Conservation (phyloP, 768 basidiomycete species). For the Suillus subluteus region DNA sequence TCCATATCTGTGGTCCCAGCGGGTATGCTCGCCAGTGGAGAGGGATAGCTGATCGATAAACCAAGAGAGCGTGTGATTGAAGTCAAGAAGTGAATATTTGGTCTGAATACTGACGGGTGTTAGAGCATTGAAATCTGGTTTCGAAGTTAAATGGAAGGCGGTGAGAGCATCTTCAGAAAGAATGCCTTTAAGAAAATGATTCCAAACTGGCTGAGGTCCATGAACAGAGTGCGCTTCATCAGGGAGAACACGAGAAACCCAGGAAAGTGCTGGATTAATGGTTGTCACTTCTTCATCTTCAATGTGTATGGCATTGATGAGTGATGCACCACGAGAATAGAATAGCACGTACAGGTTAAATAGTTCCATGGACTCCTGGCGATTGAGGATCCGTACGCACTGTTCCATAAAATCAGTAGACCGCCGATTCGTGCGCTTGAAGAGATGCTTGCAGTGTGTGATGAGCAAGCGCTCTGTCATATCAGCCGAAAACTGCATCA, state of each 20-base stretch:
- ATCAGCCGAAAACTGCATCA: too few relatives aligned
- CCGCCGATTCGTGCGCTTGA: too few relatives aligned
- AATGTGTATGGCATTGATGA: neutral
- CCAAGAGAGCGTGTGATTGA: constrained; percentile 25
- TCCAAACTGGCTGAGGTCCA: too few relatives aligned
- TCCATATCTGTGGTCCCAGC: too few relatives aligned
- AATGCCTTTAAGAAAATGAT: too few relatives aligned
- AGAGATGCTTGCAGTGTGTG: too few relatives aligned
- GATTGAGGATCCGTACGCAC: constrained; percentile 36
- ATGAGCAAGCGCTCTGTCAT: too few relatives aligned
- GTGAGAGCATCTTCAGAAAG: too few relatives aligned
- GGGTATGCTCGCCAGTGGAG: too few relatives aligned
- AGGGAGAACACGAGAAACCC: neutral
- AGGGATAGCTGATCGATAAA: constrained; percentile 7
- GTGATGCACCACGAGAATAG: neutral
- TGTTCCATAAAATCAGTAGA: constrained; percentile 17
- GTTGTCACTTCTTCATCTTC: too few relatives aligned
- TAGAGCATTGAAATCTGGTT: constrained; percentile 22
- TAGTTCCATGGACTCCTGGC: constrained; percentile 28
- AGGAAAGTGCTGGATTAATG: neutral
- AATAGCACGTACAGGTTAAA: constrained; percentile 25
- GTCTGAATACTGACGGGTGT: constrained; percentile 23
- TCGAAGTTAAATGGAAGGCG: constrained; percentile 28
- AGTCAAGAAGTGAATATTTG: constrained; percentile 29
- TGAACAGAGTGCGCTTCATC: constrained; percentile 11